These are phyloP conservation scores for Penicillium subrubescens DNA, from an alignment of 495 filamentous ascomycete species.

Conservation along the genomic window DNA sequence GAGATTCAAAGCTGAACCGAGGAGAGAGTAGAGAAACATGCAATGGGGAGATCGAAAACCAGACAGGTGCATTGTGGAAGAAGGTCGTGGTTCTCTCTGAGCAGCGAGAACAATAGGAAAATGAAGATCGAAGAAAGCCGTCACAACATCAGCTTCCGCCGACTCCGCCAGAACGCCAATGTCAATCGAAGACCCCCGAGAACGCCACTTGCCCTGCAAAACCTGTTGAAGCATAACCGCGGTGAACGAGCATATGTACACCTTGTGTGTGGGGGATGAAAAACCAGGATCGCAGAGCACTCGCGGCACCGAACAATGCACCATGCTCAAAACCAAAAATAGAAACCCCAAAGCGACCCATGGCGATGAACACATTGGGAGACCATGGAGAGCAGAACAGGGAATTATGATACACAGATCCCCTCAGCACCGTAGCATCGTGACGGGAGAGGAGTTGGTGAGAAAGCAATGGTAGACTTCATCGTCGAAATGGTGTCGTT, in stretches of 20 bases:
- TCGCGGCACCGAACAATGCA: constrained; percentile 28
- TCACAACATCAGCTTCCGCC: constrained; percentile 7
- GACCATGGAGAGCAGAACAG: constrained; percentile 13
- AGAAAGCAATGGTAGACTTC: constrained; percentile 3
- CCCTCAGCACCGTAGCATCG: constrained; percentile 29
- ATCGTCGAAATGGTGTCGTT: not conserved
- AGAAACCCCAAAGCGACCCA: constrained; percentile 12
- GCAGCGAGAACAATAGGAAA: not conserved
- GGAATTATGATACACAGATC: constrained; percentile 40
- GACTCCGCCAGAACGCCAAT: constrained; percentile 25
- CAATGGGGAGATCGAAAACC: not conserved
- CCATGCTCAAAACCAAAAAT: constrained; percentile 16
- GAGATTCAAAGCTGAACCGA: not conserved
- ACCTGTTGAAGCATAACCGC: constrained; percentile 14
- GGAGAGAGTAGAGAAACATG: not conserved
- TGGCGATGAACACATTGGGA: constrained; percentile 12
- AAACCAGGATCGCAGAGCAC: constrained; percentile 14
- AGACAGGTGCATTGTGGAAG: not conserved
- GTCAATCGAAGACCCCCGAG: constrained; percentile 16
- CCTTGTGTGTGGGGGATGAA: constrained; percentile 7
- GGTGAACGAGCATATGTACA: constrained; percentile 24
- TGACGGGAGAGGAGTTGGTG: constrained; percentile 18
- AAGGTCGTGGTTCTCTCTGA: not conserved
- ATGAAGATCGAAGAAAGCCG: constrained; percentile 10
- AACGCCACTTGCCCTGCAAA: constrained; percentile 28